Evolutionary conservation across 148 eudicot species (phyloP), one percentile per base, ranked within the genome.

Genomic region (Agrostemma githago): DNA sequence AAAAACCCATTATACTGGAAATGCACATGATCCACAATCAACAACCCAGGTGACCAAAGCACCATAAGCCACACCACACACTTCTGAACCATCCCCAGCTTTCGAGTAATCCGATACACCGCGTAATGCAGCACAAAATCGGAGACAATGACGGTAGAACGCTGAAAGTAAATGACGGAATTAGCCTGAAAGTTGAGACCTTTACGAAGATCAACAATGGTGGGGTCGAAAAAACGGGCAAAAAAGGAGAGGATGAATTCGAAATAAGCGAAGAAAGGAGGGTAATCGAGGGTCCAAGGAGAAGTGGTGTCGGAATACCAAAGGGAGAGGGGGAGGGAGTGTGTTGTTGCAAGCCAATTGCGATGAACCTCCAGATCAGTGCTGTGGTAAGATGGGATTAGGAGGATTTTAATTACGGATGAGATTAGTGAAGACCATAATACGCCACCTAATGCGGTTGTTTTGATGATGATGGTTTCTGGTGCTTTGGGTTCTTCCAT

Each of bases 291-390:
- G 62, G 98, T 93, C 98, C 98, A 93, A 8, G 82, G 88, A 60
- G 88, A 84, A 66, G 95, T 82, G 38, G 87, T 74, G 75, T 91
- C 95, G 61, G 90, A 83, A 80, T 89, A 93, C 97, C 97, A 93
- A 0, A 68, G 83, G 11, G 91, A 73, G 53, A 91, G 82, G 9
- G 95, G 89, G 39, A 89, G 90, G 51, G 97, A 78, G 77, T 89
- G 88, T 38, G 98, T 89, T 8, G 89, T 80, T 40, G 98, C 98
- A 3, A 93, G 85, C 97, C 98, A 93, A 77, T 91, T 84, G 76
- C 97, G 97, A 70, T 93, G 98, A 77, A 93, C 98, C 76, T 89
- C 97, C 84, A 93, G 91, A 77, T 93, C 98, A 10, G 98, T 93
- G 87, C 97, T 91, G 64, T 73, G 89, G 84, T 93, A 93, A 57